Base-by-base conservation (phyloP, 2,329 filamentous ascomycete genomes). In the Paraconiothyrium brasiliense region DNA sequence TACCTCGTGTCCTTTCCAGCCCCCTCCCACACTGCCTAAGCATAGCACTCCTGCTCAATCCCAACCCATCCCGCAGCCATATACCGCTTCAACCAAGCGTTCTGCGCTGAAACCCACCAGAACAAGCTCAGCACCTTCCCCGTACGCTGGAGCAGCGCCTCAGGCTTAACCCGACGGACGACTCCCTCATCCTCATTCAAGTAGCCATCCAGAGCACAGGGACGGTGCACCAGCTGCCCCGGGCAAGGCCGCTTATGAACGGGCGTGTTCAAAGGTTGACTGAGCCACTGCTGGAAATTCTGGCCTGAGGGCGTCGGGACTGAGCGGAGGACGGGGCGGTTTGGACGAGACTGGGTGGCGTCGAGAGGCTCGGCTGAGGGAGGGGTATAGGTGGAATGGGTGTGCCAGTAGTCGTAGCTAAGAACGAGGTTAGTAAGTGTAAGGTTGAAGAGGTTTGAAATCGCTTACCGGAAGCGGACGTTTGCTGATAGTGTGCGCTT, bases 211-310 rank as follows among this genome's bases (percentile, higher is more conserved):
- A 64, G 41, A 16, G 56, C 48, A 10, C 49, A 49, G 2, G 20
- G 51, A 1, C 60, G 61, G 43, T 64, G 64, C 2, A 9, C 9
- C 32, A 66, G 41, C 49, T 65, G 61, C 2, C 3, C 9, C 4
- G 60, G 59, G 3, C 58, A 39, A 2, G 43, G 27, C 6, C 13
- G 39, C n/a, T 57, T 32, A 13, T 34, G n/a, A 3, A 22, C 14
- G 4, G 58, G 63, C 22, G 51, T 55, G 22, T 41, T 47, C 13
- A 48, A 22, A 0, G 46, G 37, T 1, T 24, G 27, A 7, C 60
- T 13, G 0, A 68, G 62, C 66, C 66, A 68, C 24, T 59, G 39
- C 1, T 62, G 1, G 54, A 68, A 64, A 20, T 54, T 20, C 20
- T 30, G 41, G 30, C 60, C 60, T n/a, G 60, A 54, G 9, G 66